A percentile compares a stretch with the other conserved stretches of the same genome.
These are phyloP conservation scores for Mariannaea sp. DNA, from an alignment of 2,329 filamentous ascomycete species.

Conservation along the genomic window DNA sequence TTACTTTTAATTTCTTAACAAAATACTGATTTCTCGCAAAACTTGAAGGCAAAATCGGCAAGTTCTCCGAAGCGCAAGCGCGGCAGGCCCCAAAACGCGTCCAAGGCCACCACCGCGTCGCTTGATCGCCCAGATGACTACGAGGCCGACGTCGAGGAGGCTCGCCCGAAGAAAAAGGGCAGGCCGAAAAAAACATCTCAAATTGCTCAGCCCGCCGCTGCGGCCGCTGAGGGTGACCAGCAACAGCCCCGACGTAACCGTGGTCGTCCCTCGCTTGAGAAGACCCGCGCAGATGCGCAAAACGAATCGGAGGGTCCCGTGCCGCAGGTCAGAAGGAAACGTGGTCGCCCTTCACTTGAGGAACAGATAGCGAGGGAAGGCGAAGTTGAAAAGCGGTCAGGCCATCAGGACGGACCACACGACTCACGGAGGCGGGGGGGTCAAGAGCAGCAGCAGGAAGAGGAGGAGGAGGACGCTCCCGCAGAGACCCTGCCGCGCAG, in stretches of 20 bases:
- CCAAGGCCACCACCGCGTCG: slow-evolving; percentile 38
- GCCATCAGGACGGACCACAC: slow-evolving; percentile 21
- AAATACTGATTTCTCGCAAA: not conserved
- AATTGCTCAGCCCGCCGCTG: slow-evolving; percentile 11
- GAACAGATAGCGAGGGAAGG: slow-evolving; percentile 20
- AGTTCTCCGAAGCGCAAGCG: slow-evolving; percentile 49
- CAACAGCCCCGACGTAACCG: slow-evolving; percentile 34
- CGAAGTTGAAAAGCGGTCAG: slow-evolving; percentile 20
- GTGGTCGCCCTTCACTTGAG: slow-evolving; percentile 42
- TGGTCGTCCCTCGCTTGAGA: slow-evolving; percentile 35
- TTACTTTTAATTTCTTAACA: too few relatives aligned
- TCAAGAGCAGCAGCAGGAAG: slow-evolving; percentile 15
- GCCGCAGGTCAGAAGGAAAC: slow-evolving; percentile 42
- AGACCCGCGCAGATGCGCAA: slow-evolving; percentile 21
- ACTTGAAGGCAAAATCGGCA: slow-evolving; percentile 34
- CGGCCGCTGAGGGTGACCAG: slow-evolving; percentile 17
- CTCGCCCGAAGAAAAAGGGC: slow-evolving; percentile 31
- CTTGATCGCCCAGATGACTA: slow-evolving; percentile 31
- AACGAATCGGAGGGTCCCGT: slow-evolving; percentile 24
- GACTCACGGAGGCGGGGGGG: slow-evolving; percentile 17
- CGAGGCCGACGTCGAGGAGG: slow-evolving; percentile 36
- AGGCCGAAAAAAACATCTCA: slow-evolving; percentile 21
- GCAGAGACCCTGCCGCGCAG: slow-evolving; percentile 23
- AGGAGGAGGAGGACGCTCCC: slow-evolving; percentile 16
- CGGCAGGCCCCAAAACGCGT: slow-evolving; percentile 50